phyloP scores from a whole-genome alignment of 495 filamentous ascomycete genomes.

The Elaphomyces granulatus region DNA sequence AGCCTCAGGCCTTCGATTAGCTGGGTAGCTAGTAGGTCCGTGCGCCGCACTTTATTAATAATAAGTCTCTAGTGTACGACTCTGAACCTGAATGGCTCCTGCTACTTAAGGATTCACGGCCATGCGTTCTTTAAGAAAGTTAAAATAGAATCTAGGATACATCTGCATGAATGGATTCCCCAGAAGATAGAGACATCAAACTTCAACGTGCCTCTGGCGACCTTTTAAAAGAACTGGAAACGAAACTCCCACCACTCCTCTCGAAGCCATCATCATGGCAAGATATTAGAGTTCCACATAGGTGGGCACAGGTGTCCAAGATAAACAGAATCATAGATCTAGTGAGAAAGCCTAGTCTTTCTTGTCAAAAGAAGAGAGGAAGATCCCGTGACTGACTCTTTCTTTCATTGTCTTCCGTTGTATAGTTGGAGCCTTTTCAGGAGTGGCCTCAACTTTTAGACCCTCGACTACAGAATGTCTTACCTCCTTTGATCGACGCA shows the following conservation, averaged over 20 bases:
- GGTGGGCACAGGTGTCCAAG: constrained; percentile 27
- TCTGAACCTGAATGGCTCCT: no score
- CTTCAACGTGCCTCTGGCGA: constrained; percentile 57
- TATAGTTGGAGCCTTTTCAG: constrained; percentile 81
- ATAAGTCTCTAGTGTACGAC: no score
- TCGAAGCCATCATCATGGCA: constrained; percentile 14
- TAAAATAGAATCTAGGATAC: no score
- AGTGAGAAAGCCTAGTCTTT: constrained; percentile 15
- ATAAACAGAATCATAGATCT: constrained; percentile 30
- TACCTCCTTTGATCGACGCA: constrained; percentile 57
- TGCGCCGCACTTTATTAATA: no score
- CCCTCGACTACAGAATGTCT: constrained; percentile 57
- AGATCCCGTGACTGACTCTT: neutral
- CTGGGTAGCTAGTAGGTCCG: no score
- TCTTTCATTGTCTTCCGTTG: constrained; percentile 3
- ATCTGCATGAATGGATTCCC: constrained; percentile 30
- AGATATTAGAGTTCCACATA: constrained; percentile 21
- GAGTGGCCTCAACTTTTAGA: constrained; percentile 95
- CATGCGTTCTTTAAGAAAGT: no score
- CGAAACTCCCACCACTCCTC: constrained; percentile 37
- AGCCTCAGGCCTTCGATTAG: no score
- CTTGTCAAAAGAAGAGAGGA: neutral
- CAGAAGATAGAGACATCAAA: constrained; percentile 52
- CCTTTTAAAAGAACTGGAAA: constrained; percentile 48
- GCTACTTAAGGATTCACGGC: no score